Evolutionary conservation across 2,329 filamentous ascomycete genomes (phyloP).

Genomic region (Paraphaeosphaeria sporulosa): DNA sequence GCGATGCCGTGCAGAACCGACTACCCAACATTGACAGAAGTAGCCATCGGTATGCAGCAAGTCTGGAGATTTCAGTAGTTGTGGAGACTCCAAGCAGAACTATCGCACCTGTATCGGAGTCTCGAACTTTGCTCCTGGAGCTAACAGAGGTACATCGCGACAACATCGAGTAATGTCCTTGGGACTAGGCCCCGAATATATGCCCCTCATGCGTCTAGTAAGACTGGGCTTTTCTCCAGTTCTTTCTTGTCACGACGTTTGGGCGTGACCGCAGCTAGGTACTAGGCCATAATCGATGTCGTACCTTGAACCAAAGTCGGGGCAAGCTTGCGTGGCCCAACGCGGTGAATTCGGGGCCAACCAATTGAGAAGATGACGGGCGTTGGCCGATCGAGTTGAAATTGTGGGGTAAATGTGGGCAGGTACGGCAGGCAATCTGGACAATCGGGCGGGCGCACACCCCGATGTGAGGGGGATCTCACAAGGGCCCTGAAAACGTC

Average conservation of each 20-base stretch:
- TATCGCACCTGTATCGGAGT: not conserved
- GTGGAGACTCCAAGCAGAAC: not conserved
- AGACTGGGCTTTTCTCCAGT: not conserved
- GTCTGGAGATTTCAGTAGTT: not conserved
- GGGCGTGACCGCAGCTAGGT: not conserved
- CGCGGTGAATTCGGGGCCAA: not conserved
- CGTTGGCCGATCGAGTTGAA: not conserved
- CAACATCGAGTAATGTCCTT: not conserved
- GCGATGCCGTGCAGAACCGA: not conserved
- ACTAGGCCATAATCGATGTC: not conserved
- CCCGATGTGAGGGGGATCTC: not conserved
- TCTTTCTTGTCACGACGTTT: not conserved
- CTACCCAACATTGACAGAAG: not conserved
- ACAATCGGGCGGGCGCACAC: not conserved
- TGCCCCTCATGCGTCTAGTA: not conserved
- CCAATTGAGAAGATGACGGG: not conserved
- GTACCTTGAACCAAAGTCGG: not conserved
- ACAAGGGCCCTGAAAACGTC: slow-evolving; percentile 1
- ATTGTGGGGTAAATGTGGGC: not conserved
- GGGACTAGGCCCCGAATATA: not conserved
- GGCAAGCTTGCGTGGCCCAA: not conserved
- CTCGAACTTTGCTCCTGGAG: not conserved
- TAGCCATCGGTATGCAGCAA: not conserved
- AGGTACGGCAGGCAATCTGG: not conserved
- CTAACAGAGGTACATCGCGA: too few relatives aligned